Evolutionary conservation across 129 eudicot genomes (phyloP), one percentile per base, ranked within the genome.

Genomic region (Calendula officinalis): DNA sequence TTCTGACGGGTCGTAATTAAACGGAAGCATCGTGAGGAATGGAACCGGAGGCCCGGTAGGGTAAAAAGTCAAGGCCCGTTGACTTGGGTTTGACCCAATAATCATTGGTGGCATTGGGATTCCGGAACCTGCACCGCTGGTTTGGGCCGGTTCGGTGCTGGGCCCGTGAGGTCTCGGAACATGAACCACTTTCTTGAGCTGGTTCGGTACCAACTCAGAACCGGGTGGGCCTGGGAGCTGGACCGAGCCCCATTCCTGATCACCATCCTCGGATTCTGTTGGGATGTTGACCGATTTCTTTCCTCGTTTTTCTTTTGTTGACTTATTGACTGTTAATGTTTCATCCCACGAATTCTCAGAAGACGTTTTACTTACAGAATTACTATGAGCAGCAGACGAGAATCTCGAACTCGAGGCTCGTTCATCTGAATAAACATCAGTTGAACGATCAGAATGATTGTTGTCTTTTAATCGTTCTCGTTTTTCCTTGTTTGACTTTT

Each of bases 41-140:
- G 96, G 99, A 56, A 92, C 90, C n/a, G 99, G 99, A 33, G 99
- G 99, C 47, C 99, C 99, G 10, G 99, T 83, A 3, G 96, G 95
- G 66, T 85, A 88, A 59, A 92, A 92, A 14, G 94, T 78, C 45
- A 81, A 62, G 77, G 62, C 65, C 43, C 86, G 76, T 71, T 92
- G 89, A 50, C 83, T 74, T 0, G 87, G 81, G 39, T 80, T 85
- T 60, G 83, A 68, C 57, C 82, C 85, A 3, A 85, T 55, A 52
- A 85, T 67, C 84, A 92, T 75, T 3, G 95, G 72, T 56, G 75
- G 58, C 59, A 79, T 56, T 11, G 96, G 95, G 36, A 84, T 55
- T 34, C 67, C 62, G 7, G 89, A 76, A 42, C 77, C 86, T 3
- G 96, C 76, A 59, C 91, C 85, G 60, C 91, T 85, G 8, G 95